Evolutionary conservation across 2,329 filamentous ascomycete species (phyloP).

Genomic region (Nectriaceae sp.): DNA sequence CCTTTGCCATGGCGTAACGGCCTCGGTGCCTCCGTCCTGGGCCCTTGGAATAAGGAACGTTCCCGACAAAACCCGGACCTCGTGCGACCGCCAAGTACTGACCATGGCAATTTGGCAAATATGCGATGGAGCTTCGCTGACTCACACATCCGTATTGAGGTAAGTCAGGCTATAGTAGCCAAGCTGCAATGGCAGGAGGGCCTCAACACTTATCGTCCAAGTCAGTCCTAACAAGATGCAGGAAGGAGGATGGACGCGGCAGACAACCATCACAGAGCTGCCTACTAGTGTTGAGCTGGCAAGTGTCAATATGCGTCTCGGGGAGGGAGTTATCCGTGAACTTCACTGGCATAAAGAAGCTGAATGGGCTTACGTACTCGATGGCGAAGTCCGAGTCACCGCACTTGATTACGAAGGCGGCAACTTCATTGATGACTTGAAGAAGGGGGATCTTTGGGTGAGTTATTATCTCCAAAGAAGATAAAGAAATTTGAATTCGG

Average conservation of each 20-base stretch:
- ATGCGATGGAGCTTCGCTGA: constrained; percentile 73
- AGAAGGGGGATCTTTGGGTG: constrained; percentile 69
- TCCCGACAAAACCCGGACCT: constrained; percentile 72
- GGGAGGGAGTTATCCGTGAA: constrained; percentile 71
- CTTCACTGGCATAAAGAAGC: constrained; percentile 82
- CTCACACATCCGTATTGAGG: constrained; percentile 65
- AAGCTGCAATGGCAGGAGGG: no score
- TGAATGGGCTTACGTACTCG: constrained; percentile 76
- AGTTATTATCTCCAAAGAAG: no score
- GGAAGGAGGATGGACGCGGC: constrained; percentile 76
- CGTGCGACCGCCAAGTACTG: constrained; percentile 71
- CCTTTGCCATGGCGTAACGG: constrained; percentile 67
- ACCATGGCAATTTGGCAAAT: constrained; percentile 69
- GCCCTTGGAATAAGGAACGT: constrained; percentile 68
- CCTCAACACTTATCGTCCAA: background rate
- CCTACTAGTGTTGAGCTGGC: constrained; percentile 69
- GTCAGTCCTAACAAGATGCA: constrained; percentile 33
- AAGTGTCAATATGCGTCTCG: constrained; percentile 77
- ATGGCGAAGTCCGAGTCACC: constrained; percentile 70
- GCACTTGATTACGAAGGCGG: constrained; percentile 75
- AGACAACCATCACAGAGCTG: constrained; percentile 69
- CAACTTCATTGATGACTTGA: constrained; percentile 75
- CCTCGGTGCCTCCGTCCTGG: constrained; percentile 65
- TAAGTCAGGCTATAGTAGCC: constrained; percentile 30
- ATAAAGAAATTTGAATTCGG: no score